Conservation (phyloP, 2,329 filamentous ascomycete species). For the Botrytis squamosa region DNA sequence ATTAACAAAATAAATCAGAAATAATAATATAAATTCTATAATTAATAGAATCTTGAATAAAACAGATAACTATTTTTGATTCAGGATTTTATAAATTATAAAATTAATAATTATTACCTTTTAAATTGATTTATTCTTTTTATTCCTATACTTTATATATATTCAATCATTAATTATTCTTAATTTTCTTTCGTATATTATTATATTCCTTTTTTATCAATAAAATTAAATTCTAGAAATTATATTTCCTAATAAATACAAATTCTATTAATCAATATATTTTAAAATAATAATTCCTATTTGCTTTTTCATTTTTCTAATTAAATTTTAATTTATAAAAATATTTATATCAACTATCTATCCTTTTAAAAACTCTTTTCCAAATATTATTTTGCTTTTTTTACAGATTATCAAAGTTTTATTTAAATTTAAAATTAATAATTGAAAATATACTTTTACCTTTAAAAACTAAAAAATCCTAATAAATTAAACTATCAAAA, state of each 20-base stretch:
- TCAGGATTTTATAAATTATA: accelerated
- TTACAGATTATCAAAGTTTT: accelerated
- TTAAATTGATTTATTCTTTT: too few species aligned
- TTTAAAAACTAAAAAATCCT: too few species aligned
- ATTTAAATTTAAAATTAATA: too few species aligned
- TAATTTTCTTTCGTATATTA: too few species aligned
- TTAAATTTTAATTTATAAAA: accelerated
- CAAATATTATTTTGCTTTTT: accelerated
- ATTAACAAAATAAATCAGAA: accelerated
- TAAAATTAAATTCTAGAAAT: accelerated
- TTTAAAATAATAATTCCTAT: accelerated
- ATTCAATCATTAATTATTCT: too few species aligned
- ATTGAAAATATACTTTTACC: accelerated
- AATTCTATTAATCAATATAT: too few species aligned
- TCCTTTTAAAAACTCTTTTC: accelerated
- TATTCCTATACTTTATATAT: accelerated
- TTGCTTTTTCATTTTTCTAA: accelerated
- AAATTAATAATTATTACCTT: too few species aligned
- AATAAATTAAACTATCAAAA: too few species aligned
- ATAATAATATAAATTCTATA: too few species aligned
- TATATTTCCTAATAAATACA: accelerated
- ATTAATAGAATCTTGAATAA: too few species aligned
- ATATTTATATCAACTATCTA: accelerated
- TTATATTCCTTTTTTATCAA: too few species aligned
- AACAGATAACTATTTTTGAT: too few species aligned